These are phyloP conservation scores for Fraxinus nigra DNA, from an alignment of 305 asterid species.

Conservation along the genomic window DNA sequence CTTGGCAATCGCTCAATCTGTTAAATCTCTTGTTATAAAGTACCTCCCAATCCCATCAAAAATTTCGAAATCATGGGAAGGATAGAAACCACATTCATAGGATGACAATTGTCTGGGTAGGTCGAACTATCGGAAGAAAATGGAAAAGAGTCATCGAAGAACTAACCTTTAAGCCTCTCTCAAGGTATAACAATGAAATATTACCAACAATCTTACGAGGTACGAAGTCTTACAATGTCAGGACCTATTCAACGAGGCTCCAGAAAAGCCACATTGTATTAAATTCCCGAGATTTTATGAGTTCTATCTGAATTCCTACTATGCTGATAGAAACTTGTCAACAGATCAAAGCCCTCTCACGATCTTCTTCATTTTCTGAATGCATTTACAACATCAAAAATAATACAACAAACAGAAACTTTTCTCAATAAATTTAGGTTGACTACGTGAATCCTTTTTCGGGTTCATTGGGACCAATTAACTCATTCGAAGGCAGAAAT, in stretches of 20 bases:
- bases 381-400: background rate
- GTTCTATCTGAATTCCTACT: background rate
- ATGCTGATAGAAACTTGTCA: background rate
- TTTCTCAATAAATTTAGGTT: background rate
- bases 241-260: background rate
- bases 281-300: background rate
- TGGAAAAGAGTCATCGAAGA: background rate
- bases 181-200: background rate
- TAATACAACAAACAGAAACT: background rate
- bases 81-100: background rate
- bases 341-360: background rate
- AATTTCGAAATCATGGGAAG: background rate
- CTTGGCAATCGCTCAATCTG: background rate
- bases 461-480: background rate
- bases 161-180: background rate
- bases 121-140: background rate
- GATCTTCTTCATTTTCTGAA: background rate
- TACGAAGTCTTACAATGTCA: background rate
- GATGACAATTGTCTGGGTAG: background rate
- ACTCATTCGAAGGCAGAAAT: background rate
- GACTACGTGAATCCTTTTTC: background rate
- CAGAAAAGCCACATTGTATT: conserved; percentile 5
- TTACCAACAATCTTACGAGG: background rate
- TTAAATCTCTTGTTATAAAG: background rate
- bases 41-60: background rate